phyloP scores from a whole-genome alignment of 495 filamentous ascomycete species.

The Lepidopterella palustris region DNA sequence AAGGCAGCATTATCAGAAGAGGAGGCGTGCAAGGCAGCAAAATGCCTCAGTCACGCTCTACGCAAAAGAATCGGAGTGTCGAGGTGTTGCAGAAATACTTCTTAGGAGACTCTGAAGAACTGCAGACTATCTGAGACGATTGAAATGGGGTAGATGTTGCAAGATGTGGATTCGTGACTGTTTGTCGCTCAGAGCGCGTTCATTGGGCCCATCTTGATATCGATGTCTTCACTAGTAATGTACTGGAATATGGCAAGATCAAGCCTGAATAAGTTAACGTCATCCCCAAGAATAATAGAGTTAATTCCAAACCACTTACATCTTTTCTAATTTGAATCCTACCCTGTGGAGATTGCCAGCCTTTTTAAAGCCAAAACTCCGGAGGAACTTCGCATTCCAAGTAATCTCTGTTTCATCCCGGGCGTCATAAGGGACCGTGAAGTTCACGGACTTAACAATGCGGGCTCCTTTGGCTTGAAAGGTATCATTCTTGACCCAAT shows the following conservation, averaged over 20 bases:
- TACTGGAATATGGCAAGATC: slow-evolving; percentile 19
- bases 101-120: too few species aligned
- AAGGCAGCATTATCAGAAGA: too few species aligned
- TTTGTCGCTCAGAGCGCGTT: not conserved
- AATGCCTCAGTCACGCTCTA: too few species aligned
- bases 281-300: too few species aligned
- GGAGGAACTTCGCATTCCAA: slow-evolving; percentile 27
- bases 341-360: slow-evolving; percentile 15
- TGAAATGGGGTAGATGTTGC: too few species aligned
- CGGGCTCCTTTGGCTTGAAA: slow-evolving; percentile 5
- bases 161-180: too few species aligned
- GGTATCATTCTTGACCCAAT: slow-evolving; percentile 27
- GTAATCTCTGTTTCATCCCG: slow-evolving; percentile 11
- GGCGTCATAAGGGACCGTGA: slow-evolving; percentile 19
- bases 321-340: slow-evolving; percentile 21
- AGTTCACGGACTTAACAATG: slow-evolving; percentile 24
- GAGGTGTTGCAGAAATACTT: too few species aligned
- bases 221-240: slow-evolving; percentile 14
- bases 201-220: not conserved
- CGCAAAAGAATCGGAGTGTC: too few species aligned
- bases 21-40: too few species aligned
- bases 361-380: slow-evolving; percentile 25
- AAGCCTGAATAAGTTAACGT: slow-evolving; percentile 7
- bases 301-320: slow-evolving; percentile 11
- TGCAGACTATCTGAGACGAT: too few species aligned